Percentiles rank a stretch among this genome's conserved stretches.
Evolutionary conservation across 352 stramenopile genomes (phyloP).

Genomic region (Globisporangium radiosum): DNA sequence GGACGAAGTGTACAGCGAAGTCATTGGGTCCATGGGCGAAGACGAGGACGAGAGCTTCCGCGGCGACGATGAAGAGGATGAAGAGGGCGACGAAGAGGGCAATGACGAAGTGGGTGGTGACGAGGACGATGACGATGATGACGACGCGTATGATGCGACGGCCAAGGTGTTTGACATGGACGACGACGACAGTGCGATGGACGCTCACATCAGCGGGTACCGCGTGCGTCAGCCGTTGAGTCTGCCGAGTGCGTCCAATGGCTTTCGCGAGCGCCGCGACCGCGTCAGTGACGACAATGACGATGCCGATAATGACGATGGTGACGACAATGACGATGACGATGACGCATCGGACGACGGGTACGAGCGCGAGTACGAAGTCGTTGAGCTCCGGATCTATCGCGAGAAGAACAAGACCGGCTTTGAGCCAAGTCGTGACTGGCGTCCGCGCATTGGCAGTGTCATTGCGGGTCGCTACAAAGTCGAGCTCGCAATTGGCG

Average conservation of each 20-base stretch:
- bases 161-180: conserved; percentile 61
- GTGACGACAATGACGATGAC: conserved; percentile 25
- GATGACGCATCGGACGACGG: conserved; percentile 32
- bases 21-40: conserved; percentile 56
- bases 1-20: conserved; percentile 80
- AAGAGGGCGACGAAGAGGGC: conserved; percentile 5
- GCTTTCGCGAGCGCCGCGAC: conserved; percentile 4
- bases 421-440: conserved; percentile 78
- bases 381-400: conserved; percentile 63
- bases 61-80: conserved; percentile 32
- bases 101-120: conserved; percentile 32
- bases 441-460: conserved; percentile 44
- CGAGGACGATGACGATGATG: conserved; percentile 17
- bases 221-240: conserved; percentile 3
- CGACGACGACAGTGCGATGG: conserved; percentile 29
- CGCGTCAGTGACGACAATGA: not conserved
- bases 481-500: conserved; percentile 63
- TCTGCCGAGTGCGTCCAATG: conserved; percentile 1
- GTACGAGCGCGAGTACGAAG: conserved; percentile 55
- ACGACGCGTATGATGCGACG: conserved; percentile 19
- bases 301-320: conserved; percentile 15
- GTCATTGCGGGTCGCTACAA: conserved; percentile 62
- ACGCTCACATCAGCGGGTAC: conserved; percentile 9
- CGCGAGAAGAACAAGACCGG: conserved; percentile 75
- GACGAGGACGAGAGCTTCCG: conserved; percentile 55